phyloP scores from a whole-genome alignment of 345 rosid species.

The Aurinia saxatilis region DNA sequence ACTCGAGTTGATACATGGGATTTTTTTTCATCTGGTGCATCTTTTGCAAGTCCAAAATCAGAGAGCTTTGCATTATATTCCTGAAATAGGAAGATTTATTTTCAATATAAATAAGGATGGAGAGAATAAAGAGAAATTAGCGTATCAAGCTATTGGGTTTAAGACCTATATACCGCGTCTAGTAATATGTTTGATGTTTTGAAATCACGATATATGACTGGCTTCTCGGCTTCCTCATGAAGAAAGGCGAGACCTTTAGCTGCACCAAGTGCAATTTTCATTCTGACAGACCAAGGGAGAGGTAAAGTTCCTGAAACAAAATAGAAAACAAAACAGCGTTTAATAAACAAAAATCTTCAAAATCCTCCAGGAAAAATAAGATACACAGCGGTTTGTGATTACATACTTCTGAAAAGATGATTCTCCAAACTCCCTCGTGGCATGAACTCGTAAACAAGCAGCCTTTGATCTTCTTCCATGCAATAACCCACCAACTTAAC shows the following conservation, averaged over 20 bases:
- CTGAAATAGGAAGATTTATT: slow-evolving; percentile 27
- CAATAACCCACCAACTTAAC: slow-evolving; percentile 76
- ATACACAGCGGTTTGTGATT: background rate
- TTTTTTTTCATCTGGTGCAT: slow-evolving; percentile 76
- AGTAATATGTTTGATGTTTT: slow-evolving; percentile 75
- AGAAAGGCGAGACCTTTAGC: slow-evolving; percentile 82
- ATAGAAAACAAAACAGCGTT: background rate
- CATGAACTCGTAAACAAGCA: slow-evolving; percentile 73
- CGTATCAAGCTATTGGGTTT: too few species aligned
- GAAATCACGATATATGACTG: slow-evolving; percentile 80
- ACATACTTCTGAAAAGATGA: slow-evolving; percentile 76
- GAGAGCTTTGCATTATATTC: slow-evolving; percentile 86
- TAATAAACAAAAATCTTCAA: background rate
- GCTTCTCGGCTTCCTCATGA: slow-evolving; percentile 78
- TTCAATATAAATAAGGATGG: background rate
- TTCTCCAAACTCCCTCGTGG: slow-evolving; percentile 84
- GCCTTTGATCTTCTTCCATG: slow-evolving; percentile 71
- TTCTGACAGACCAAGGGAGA: slow-evolving; percentile 81
- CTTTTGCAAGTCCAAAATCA: slow-evolving; percentile 84
- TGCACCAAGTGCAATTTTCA: slow-evolving; percentile 78
- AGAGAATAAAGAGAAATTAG: background rate
- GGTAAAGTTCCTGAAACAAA: slow-evolving; percentile 60
- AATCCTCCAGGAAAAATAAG: background rate
- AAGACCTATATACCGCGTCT: slow-evolving; percentile 47
- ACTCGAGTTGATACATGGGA: slow-evolving; percentile 83